Evolutionary conservation across 2,329 filamentous ascomycete species (phyloP).

Genomic region (Teratosphaeria pseudoeucalypti): DNA sequence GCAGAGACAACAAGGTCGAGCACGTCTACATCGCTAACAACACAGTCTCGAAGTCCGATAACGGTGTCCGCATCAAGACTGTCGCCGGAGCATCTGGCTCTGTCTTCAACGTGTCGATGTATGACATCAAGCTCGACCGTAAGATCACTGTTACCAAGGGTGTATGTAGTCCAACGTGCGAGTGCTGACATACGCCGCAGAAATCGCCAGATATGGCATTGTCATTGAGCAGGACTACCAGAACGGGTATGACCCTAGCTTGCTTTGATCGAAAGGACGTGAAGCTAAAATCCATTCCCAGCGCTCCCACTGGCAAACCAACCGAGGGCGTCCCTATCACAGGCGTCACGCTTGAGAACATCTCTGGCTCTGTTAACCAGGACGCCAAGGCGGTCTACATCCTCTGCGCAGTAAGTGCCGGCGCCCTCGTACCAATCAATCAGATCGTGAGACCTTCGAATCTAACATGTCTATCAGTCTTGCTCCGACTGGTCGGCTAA

Average conservation of each 20-base stretch:
- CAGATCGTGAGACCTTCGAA: neutral
- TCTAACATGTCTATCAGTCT: neutral
- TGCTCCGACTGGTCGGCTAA: constrained; percentile 46
- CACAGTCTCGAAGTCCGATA: constrained; percentile 35
- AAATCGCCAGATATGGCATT: constrained; percentile 46
- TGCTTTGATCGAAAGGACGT: neutral
- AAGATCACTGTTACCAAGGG: neutral
- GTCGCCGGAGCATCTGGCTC: constrained; percentile 39
- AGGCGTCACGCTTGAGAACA: constrained; percentile 33
- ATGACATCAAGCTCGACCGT: constrained; percentile 38
- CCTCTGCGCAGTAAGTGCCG: constrained; percentile 37
- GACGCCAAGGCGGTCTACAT: constrained; percentile 38
- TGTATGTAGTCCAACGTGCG: neutral
- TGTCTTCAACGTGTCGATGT: constrained; percentile 43
- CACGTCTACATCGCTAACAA: constrained; percentile 38
- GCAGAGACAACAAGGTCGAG: constrained; percentile 40
- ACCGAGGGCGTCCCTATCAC: constrained; percentile 48
- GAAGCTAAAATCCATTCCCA: neutral
- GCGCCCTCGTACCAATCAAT: neutral
- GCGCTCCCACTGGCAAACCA: constrained; percentile 30
- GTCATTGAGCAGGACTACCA: constrained; percentile 51
- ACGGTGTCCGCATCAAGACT: constrained; percentile 46
- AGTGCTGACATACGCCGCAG: neutral
- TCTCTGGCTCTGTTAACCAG: constrained; percentile 35
- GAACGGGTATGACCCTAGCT: constrained; percentile 26